phyloP scores from a whole-genome alignment of 2,329 filamentous ascomycete genomes.

The Chaetomium sp. region DNA sequence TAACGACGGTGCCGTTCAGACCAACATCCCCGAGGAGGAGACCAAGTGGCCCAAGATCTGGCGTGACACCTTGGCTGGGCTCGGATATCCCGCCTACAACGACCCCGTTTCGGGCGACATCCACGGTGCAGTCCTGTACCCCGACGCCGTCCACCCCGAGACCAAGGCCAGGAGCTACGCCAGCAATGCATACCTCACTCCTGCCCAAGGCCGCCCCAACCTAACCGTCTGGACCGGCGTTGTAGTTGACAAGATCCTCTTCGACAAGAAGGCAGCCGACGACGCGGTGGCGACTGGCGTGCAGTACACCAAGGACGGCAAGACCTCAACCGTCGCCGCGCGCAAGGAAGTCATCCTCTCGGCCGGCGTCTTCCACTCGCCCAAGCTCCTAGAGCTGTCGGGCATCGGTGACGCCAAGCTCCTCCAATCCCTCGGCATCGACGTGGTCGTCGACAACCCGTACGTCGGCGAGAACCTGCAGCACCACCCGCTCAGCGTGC shows the following conservation, averaged over 20 bases:
- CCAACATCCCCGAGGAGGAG: constrained; percentile 33
- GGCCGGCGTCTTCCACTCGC: constrained; percentile 44
- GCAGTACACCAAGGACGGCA: constrained; percentile 33
- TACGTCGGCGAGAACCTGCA: constrained; percentile 49
- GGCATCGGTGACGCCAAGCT: constrained; percentile 45
- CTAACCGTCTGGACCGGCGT: constrained; percentile 40
- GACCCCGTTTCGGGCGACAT: constrained; percentile 38
- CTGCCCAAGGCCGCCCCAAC: constrained; percentile 39
- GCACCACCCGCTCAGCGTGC: constrained; percentile 40
- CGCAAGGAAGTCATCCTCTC: constrained; percentile 46
- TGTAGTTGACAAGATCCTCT: constrained; percentile 40
- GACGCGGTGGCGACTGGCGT: constrained; percentile 41
- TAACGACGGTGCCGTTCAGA: constrained; percentile 41
- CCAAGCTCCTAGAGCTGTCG: constrained; percentile 41
- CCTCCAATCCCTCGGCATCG: constrained; percentile 44
- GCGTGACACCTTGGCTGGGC: constrained; percentile 41
- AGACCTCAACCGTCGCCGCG: constrained; percentile 23
- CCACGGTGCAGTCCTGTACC: constrained; percentile 24
- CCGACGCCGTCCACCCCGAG: constrained; percentile 23
- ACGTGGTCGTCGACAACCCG: constrained; percentile 44
- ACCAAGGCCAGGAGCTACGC: constrained; percentile 35
- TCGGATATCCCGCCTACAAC: constrained; percentile 39
- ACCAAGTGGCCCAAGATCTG: constrained; percentile 40
- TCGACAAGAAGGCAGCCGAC: constrained; percentile 32
- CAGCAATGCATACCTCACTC: constrained; percentile 40